Evolutionary conservation across 345 rosid species (phyloP), one percentile per base, ranked within the genome.

Genomic region (Pugionium cornutum): DNA sequence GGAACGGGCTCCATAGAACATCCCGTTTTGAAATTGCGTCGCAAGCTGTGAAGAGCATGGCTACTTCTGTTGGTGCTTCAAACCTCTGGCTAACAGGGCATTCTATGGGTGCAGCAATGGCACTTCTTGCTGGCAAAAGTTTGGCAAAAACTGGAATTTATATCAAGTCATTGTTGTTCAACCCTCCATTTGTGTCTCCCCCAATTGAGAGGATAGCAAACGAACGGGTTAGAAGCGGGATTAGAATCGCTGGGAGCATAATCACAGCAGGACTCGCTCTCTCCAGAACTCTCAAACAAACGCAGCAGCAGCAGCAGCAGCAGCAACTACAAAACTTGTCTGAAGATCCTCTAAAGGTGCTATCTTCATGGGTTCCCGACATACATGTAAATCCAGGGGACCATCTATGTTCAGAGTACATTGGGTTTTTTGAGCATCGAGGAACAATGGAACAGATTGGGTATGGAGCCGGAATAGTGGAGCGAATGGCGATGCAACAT

Each of bases 41-140:
- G 70, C 87, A 89, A 66, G 96, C 95, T 1, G 84, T 84, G 8
- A 72, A 48, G 49, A 83, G 83, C 57, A 76, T 79, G 82, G 89
- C 83, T 60, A 80, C 82, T 51, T 36, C 82, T 8, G 83, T 76
- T 0, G 94, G 89, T 0, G 81, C 75, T 32, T 83, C 90, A 1
- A 83, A 80, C 5, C 80, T 90, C 25, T 92, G 96, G 97, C 30
- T 92, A 57, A 84, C 95, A 0, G 99, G 99, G 29, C 96, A 92
- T 68, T 90, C 96, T 47, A 76, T 92, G 5, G 99, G 99, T 33
- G 82, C 99, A 36, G 89, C 96, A 7, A 74, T 88, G 83, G 91
- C 88, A 27, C 63, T 88, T 68, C 82, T 88, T 9, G 89, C 86
- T 4, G 96, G 96, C 33, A 90, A 83, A 80, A 83, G 82, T 18